These are phyloP conservation scores for Plectosphaerella cucumerina DNA, from an alignment of 2,329 filamentous ascomycete genomes.

Conservation along the genomic window DNA sequence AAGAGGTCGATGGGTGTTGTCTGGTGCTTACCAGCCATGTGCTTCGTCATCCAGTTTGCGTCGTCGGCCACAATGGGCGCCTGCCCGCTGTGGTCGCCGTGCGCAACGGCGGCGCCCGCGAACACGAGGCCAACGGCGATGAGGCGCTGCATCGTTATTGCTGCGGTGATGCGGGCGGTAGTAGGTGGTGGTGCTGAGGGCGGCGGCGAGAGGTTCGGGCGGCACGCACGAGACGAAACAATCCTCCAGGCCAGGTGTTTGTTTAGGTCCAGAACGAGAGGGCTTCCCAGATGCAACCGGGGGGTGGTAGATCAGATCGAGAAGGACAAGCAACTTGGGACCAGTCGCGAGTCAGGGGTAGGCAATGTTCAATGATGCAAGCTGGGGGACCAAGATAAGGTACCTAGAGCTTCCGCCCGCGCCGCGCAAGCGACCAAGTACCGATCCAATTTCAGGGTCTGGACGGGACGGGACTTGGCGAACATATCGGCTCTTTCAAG, in stretches of 20 bases:
- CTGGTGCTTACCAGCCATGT: constrained; percentile 56
- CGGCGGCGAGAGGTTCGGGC: neutral
- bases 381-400: too few relatives aligned
- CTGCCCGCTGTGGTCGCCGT: constrained; percentile 47
- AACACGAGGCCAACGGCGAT: constrained; percentile 46
- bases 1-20: neutral
- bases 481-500: too few relatives aligned
- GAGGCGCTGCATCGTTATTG: constrained; percentile 68
- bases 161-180: constrained; percentile 20
- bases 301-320: neutral
- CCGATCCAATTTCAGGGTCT: too few relatives aligned
- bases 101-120: constrained; percentile 39
- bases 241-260: too few relatives aligned
- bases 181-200: neutral
- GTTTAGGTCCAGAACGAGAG: too few relatives aligned
- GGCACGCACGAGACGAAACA: neutral
- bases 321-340: neutral
- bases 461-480: too few relatives aligned
- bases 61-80: constrained; percentile 51
- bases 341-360: constrained; percentile 1
- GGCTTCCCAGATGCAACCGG: too few relatives aligned
- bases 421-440: too few relatives aligned
- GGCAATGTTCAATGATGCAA: too few relatives aligned
- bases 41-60: constrained; percentile 60
- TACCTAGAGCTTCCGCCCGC: too few relatives aligned